Evolutionary conservation across 176 grass and related monocot genomes (phyloP), one percentile per base, ranked within the genome.

Genomic region (Cymbopogon citratus): DNA sequence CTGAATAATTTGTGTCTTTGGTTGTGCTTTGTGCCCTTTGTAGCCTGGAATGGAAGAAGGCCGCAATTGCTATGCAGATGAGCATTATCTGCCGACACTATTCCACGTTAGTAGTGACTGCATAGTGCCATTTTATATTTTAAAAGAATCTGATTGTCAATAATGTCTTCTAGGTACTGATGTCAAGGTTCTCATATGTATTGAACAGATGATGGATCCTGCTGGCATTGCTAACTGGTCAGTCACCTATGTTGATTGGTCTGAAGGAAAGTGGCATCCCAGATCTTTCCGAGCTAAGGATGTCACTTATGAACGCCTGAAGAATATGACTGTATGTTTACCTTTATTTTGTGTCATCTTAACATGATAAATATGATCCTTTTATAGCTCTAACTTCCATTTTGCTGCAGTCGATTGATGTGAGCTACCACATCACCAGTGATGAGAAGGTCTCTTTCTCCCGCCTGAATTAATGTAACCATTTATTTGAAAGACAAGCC

Each of bases 191-290:
- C 29, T 71, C 41, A 33, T 51, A 67, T 19, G 26, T 64, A 33
- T 57, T 82, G 52, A 61, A 56, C 49, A 93, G 94, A 93, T 97
- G 91, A 80, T 93, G 56, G 91, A 93, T 87, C 94, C 94, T 56
- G 75, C 85, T 84, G 89, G 94, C 73, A 93, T 93, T 78, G 81
- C 94, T 23, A 97, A 93, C 85, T 97, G 91, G 94, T 97, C 94
- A 5, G 88, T 87, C 63, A 97, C 94, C 69, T 87, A 91, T 48
- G 94, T 97, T 66, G 94, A 97, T 48, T 97, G 94, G 94, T 97
- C 91, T 14, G 94, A 97, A 85, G 86, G 91, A 76, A 97, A 97
- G 48, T 97, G 94, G 94, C 94, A 97, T 84, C 94, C 94, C 25
- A 97, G 88, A 86, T 80, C 89, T 16, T 97, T 93, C 70, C 86